Percentiles rank a stretch among this genome's conserved stretches.
Conservation (phyloP, 306 rosid species). For the Vicia sativa region DNA sequence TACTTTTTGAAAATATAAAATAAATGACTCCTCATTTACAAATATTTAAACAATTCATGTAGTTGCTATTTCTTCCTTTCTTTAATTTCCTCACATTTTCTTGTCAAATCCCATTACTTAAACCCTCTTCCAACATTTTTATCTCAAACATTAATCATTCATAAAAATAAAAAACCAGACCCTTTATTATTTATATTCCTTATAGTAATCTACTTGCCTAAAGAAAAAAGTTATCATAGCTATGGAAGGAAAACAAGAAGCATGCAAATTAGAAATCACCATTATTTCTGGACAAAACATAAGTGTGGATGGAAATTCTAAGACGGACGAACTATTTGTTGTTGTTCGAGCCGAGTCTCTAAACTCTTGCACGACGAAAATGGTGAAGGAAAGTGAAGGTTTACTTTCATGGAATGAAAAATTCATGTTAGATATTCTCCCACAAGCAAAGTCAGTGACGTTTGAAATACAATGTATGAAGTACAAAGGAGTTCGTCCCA, state of each 20-base stretch:
- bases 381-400: conserved; percentile 35
- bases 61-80: neutral
- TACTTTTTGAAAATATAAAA: too few species aligned
- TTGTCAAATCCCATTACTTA: neutral
- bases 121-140: neutral
- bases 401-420: conserved; percentile 56
- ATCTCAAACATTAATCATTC: conserved; percentile 8
- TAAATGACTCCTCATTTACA: too few species aligned
- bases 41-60: too few species aligned
- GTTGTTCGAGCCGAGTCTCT: conserved; percentile 45
- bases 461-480: conserved; percentile 54
- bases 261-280: conserved; percentile 48
- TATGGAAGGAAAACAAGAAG: conserved; percentile 24
- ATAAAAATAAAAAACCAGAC: too few species aligned
- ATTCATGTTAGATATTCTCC: conserved; percentile 48
- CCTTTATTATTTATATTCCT: neutral
- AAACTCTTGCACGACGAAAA: conserved; percentile 35
- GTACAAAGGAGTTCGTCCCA: conserved; percentile 21
- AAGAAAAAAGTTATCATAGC: neutral
- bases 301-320: conserved; percentile 4
- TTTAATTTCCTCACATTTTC: conserved; percentile 3
- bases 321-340: conserved; percentile 43
- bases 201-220: neutral
- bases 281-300: conserved; percentile 56
- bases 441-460: conserved; percentile 39